Conservation (phyloP, 106 monocot species). For the Dendrobium catenatum region DNA sequence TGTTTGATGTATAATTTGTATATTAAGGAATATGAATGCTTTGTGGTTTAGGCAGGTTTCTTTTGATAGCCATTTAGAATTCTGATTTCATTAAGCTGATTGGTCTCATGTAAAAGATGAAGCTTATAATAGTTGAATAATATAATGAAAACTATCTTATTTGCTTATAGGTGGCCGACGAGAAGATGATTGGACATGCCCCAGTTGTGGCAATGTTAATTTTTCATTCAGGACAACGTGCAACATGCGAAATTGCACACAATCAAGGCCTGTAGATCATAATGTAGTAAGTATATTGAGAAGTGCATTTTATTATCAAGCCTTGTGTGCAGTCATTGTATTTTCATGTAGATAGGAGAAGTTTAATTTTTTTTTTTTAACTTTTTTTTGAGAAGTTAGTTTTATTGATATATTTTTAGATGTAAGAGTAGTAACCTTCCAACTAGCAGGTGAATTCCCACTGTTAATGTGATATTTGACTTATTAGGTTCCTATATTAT, state of each 20-base stretch:
- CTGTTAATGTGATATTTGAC: not conserved
- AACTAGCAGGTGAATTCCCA: not conserved
- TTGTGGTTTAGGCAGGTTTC: not conserved
- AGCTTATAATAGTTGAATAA: not conserved
- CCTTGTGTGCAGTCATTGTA: not conserved
- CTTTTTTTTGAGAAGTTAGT: not conserved
- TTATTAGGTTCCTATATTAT: not conserved
- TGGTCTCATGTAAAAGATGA: not conserved
- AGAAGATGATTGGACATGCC: constrained; percentile 96
- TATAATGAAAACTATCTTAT: not conserved
- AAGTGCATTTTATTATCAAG: not conserved
- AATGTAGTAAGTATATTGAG: constrained; percentile 34
- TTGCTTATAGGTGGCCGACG: constrained; percentile 56
- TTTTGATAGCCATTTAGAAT: not conserved
- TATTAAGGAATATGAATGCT: not conserved
- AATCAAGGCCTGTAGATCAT: constrained; percentile 78
- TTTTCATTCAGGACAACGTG: constrained; percentile 94
- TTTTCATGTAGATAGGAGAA: not conserved
- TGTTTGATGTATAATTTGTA: not conserved
- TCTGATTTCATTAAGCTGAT: not conserved
- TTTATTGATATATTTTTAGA: not conserved
- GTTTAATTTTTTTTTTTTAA: not conserved
- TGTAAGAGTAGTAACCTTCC: not conserved
- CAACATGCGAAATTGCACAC: constrained; percentile 90
- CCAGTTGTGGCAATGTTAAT: constrained; percentile 88